Percentiles rank a stretch among this genome's conserved stretches.
These are phyloP conservation scores for Curvularia hawaiiensis DNA, from an alignment of 2,329 filamentous ascomycete species.

Conservation along the genomic window DNA sequence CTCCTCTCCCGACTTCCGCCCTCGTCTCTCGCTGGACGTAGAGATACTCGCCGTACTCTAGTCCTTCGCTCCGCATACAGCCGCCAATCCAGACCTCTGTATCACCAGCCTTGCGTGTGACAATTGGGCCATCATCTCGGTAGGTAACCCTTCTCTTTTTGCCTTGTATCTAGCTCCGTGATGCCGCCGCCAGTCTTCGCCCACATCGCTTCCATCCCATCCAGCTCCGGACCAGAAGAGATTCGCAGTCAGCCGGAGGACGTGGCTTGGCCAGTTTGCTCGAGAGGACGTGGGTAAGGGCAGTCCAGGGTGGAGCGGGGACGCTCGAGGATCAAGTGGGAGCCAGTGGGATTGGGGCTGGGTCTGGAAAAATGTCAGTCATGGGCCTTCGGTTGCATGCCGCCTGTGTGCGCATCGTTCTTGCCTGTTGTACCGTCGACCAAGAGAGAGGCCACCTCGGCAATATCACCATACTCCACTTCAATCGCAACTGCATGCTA, in stretches of 20 bases:
- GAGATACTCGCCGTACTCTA: conserved; percentile 36
- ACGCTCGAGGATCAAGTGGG: background rate
- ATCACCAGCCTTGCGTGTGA: conserved; percentile 38
- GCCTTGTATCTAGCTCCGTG: conserved; percentile 10
- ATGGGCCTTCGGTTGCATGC: conserved; percentile 17
- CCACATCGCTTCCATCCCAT: conserved; percentile 1
- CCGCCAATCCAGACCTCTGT: conserved; percentile 29
- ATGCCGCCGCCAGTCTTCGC: background rate
- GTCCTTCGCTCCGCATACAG: conserved; percentile 51
- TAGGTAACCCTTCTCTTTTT: conserved; percentile 30
- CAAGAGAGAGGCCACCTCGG: conserved; percentile 17
- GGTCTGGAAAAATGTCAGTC: conserved; percentile 7
- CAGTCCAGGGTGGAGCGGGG: background rate
- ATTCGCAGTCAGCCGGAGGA: conserved; percentile 1
- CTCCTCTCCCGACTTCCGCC: conserved; percentile 21
- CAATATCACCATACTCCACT: conserved; percentile 12
- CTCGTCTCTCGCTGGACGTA: conserved; percentile 38
- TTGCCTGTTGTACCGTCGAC: conserved; percentile 15
- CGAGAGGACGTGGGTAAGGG: conserved; percentile 2
- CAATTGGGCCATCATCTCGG: conserved; percentile 22
- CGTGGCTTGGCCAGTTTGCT: background rate
- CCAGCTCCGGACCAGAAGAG: background rate
- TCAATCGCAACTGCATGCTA: conserved; percentile 25
- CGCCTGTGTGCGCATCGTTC: conserved; percentile 14
- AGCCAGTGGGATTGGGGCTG: background rate